Conservation (phyloP, 805 yeast genomes). For the Saturnispora sekii region DNA sequence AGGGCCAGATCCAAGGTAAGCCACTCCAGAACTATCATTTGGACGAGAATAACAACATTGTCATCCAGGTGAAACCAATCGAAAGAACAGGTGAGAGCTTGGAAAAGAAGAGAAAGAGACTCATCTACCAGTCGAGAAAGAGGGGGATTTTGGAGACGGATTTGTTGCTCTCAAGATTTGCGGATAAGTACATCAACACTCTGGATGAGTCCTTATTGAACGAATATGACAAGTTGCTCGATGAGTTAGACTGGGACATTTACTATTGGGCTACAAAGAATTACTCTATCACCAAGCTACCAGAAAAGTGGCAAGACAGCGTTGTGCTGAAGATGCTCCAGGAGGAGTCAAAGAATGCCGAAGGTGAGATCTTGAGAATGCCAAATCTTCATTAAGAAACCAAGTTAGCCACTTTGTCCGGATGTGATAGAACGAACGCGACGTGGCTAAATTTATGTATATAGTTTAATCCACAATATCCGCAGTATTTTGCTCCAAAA, state of each 20-base stretch:
- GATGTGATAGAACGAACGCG: too few species aligned
- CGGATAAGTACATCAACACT: slow-evolving; percentile 55
- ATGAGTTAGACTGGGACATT: slow-evolving; percentile 98
- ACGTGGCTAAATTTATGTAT: not conserved
- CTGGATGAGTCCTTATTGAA: slow-evolving; percentile 59
- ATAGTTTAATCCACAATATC: slow-evolving; percentile 7
- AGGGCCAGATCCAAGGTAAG: slow-evolving; percentile 15
- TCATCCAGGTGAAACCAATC: slow-evolving; percentile 68
- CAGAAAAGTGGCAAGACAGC: slow-evolving; percentile 73
- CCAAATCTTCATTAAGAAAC: slow-evolving; percentile 41
- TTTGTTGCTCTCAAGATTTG: slow-evolving; percentile 73
- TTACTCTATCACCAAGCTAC: slow-evolving; percentile 72
- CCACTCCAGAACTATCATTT: slow-evolving; percentile 16
- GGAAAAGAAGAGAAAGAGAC: slow-evolving; percentile 74
- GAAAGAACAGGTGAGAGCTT: slow-evolving; percentile 64
- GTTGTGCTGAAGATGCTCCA: slow-evolving; percentile 56
- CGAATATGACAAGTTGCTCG: slow-evolving; percentile 78
- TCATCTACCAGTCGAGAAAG: slow-evolving; percentile 85
- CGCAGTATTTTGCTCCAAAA: slow-evolving; percentile 9
- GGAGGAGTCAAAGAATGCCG: slow-evolving; percentile 62
- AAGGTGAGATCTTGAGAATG: slow-evolving; percentile 73
- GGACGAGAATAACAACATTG: slow-evolving; percentile 34
- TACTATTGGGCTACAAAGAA: slow-evolving; percentile 95
- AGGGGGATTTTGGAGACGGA: slow-evolving; percentile 95
- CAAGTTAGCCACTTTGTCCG: too few species aligned